Conservation (phyloP, 176 grass and related monocot species). For the Oryza meyeriana region DNA sequence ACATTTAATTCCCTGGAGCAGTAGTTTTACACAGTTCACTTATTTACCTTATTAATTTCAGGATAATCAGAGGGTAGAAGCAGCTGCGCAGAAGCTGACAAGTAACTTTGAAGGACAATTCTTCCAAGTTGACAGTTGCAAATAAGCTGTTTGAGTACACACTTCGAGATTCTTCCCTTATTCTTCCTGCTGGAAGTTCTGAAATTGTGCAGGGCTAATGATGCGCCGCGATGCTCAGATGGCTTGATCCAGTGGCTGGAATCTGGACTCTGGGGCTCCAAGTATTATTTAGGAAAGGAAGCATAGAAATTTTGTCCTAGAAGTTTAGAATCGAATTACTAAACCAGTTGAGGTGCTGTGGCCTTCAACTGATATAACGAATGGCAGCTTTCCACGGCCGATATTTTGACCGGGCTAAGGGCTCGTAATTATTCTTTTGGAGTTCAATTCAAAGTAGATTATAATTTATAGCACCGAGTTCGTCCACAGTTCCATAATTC, state of each 20-base stretch:
- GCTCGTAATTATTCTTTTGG: conserved; percentile 15
- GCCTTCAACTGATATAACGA: not conserved
- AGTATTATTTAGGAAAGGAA: conserved; percentile 45
- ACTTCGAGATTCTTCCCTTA: conserved; percentile 22
- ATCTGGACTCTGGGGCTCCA: conserved; percentile 39
- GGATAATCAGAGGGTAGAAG: conserved; percentile 56
- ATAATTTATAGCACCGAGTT: not conserved
- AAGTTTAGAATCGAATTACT: conserved; percentile 17
- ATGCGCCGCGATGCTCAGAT: conserved; percentile 22
- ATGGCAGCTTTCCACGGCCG: conserved; percentile 12
- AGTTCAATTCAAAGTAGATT: conserved; percentile 26
- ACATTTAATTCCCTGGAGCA: not conserved
- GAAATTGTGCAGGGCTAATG: conserved; percentile 48
- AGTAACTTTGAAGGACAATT: conserved; percentile 49
- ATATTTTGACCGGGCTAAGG: conserved; percentile 44
- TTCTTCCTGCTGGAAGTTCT: conserved; percentile 51
- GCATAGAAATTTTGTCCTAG: conserved; percentile 47
- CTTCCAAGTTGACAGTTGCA: conserved; percentile 40
- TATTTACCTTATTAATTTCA: conserved; percentile 44
- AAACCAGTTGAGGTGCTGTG: not conserved
- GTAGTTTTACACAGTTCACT: not conserved
- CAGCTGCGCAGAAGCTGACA: conserved; percentile 33
- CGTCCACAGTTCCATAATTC: not conserved
- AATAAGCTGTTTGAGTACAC: conserved; percentile 32
- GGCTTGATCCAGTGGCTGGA: conserved; percentile 29